Conservation (phyloP, 2,329 filamentous ascomycete species). For the Teratosphaeriaceae sp. region DNA sequence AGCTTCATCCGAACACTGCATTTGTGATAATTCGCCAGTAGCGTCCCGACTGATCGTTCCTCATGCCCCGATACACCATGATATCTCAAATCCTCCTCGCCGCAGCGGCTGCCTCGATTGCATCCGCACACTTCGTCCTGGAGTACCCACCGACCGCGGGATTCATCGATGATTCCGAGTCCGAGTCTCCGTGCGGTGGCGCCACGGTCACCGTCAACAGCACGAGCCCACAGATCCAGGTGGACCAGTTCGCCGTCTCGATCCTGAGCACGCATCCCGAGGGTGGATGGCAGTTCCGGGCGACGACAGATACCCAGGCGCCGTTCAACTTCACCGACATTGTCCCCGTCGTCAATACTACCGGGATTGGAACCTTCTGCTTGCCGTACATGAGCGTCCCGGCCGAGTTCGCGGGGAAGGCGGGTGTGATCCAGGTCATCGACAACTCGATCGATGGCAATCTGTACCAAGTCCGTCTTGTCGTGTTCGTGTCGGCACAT, state of each 20-base stretch:
- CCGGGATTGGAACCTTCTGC: constrained; percentile 24
- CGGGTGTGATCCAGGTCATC: constrained; percentile 25
- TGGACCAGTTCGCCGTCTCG: constrained; percentile 22
- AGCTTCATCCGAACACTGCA: not conserved
- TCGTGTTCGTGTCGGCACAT: too few relatives aligned
- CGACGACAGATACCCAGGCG: constrained; percentile 20
- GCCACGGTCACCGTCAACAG: constrained; percentile 18
- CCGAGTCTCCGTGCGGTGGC: constrained; percentile 23
- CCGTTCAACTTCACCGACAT: constrained; percentile 27
- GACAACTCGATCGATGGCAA: constrained; percentile 22
- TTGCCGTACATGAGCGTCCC: constrained; percentile 20
- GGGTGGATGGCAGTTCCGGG: constrained; percentile 22
- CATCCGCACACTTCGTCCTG: constrained; percentile 39
- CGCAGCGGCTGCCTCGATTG: constrained; percentile 22
- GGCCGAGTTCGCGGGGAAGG: constrained; percentile 20
- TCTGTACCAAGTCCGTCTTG: constrained; percentile 25
- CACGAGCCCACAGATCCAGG: constrained; percentile 18
- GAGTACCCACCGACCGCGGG: constrained; percentile 30
- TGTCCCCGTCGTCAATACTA: constrained; percentile 19
- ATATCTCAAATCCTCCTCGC: constrained; percentile 17
- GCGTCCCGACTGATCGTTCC: too few relatives aligned
- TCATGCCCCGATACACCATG: constrained; percentile 20
- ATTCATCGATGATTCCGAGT: constrained; percentile 23
- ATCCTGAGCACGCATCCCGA: constrained; percentile 24
- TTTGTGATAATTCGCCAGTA: too few relatives aligned